These are phyloP conservation scores for Lasiodiplodia theobromae DNA, from an alignment of 2,329 filamentous ascomycete genomes.

Conservation along the genomic window DNA sequence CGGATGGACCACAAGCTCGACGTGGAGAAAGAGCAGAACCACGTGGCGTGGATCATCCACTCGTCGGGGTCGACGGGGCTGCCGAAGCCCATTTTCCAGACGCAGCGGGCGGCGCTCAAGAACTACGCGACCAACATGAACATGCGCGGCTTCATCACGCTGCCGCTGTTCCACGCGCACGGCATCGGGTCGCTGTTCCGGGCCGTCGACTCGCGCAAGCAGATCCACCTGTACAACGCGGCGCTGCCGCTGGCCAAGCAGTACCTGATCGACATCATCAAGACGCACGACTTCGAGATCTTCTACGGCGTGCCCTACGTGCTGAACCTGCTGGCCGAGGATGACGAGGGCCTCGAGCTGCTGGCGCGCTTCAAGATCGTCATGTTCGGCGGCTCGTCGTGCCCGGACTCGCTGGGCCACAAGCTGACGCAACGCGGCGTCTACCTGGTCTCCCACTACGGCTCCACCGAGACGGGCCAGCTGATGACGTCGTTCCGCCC, in stretches of 20 bases:
- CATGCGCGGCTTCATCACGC: conserved; percentile 25
- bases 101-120: conserved; percentile 46
- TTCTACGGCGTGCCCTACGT: conserved; percentile 70
- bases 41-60: conserved; percentile 55
- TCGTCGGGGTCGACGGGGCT: conserved; percentile 66
- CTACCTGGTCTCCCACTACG: conserved; percentile 64
- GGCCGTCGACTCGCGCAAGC: conserved; percentile 17
- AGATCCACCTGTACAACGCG: conserved; percentile 27
- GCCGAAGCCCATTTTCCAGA: conserved; percentile 69
- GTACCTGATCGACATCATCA: conserved; percentile 39
- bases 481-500: conserved; percentile 67
- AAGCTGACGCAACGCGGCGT: conserved; percentile 61
- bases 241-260: conserved; percentile 31
- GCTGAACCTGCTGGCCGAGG: conserved; percentile 69
- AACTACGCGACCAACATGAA: conserved; percentile 28
- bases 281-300: conserved; percentile 53
- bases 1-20: conserved; percentile 39
- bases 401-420: conserved; percentile 66
- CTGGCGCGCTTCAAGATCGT: conserved; percentile 60
- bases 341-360: conserved; percentile 59
- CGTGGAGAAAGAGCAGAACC: conserved; percentile 37
- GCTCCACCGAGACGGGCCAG: conserved; percentile 67
- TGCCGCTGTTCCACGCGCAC: conserved; percentile 28
- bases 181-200: conserved; percentile 26
- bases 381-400: conserved; percentile 64